Conservation (phyloP, 352 stramenopile genomes). For the Blastocystis sp. region DNA sequence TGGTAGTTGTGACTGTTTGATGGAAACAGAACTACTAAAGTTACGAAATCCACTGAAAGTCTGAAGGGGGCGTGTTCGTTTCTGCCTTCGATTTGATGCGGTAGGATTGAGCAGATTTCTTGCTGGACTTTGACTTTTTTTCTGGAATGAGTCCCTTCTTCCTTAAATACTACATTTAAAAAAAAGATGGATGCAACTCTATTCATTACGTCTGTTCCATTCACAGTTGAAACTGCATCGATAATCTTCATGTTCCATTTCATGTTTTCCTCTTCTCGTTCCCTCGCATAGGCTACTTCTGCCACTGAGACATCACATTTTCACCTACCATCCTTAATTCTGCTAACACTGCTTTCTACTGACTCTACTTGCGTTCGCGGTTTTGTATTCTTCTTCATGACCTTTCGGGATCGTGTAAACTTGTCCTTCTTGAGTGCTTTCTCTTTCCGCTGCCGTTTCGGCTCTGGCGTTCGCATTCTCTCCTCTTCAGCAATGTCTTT, state of each 20-base stretch:
- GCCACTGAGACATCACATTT: background rate
- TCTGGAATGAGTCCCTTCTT: conserved; percentile 13
- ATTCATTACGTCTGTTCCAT: conserved; percentile 46
- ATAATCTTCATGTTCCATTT: conserved; percentile 59
- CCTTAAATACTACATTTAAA: conserved; percentile 16
- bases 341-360: background rate
- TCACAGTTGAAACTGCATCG: conserved; percentile 1
- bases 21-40: background rate
- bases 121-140: background rate
- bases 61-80: background rate
- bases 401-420: conserved; percentile 21
- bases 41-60: conserved; percentile 29
- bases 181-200: background rate
- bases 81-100: background rate
- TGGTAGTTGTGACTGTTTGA: background rate
- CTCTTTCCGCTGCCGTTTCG: background rate
- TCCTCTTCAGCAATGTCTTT: conserved; percentile 1
- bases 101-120: background rate
- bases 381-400: conserved; percentile 58
- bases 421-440: background rate
- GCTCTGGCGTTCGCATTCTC: background rate
- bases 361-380: background rate
- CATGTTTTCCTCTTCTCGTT: conserved; percentile 19
- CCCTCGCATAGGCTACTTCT: conserved; percentile 33
- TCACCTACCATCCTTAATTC: conserved; percentile 5